Evolutionary conservation across 805 yeast genomes (phyloP).

Genomic region (Pichia exigua): DNA sequence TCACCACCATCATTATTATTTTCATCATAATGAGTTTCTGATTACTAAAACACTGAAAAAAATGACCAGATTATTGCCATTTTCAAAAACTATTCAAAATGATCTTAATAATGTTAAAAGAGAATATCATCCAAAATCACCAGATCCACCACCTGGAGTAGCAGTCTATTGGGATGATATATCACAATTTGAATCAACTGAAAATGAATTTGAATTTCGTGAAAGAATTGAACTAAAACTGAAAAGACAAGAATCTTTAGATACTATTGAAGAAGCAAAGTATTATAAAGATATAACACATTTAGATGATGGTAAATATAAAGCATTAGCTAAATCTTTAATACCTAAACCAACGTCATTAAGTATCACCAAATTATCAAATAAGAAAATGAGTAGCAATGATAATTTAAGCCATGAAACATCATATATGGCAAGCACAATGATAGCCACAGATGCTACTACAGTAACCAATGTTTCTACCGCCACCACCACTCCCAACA

Average conservation of each 20-base stretch:
- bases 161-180: conserved; percentile 8
- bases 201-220: conserved; percentile 21
- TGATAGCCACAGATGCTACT: background rate
- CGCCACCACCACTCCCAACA: too few relatives aligned
- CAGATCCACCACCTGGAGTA: conserved; percentile 4
- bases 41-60: conserved; percentile 1
- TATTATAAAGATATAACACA: conserved; percentile 47
- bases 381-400: background rate
- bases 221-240: conserved; percentile 35
- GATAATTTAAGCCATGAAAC: background rate
- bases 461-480: too few relatives aligned
- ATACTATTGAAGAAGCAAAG: conserved; percentile 56
- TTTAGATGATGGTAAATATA: conserved; percentile 56
- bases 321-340: conserved; percentile 63
- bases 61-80: background rate
- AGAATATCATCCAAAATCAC: conserved; percentile 5
- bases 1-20: background rate
- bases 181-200: conserved; percentile 4
- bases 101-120: background rate
- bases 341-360: conserved; percentile 21
- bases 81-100: background rate
- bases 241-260: conserved; percentile 47
- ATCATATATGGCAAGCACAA: background rate
- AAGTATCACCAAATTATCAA: conserved; percentile 2
- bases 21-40: background rate